Percentiles rank a stretch among this genome's conserved stretches.
Conservation (phyloP, 345 rosid species). For the Gossypium ekmanianum region DNA sequence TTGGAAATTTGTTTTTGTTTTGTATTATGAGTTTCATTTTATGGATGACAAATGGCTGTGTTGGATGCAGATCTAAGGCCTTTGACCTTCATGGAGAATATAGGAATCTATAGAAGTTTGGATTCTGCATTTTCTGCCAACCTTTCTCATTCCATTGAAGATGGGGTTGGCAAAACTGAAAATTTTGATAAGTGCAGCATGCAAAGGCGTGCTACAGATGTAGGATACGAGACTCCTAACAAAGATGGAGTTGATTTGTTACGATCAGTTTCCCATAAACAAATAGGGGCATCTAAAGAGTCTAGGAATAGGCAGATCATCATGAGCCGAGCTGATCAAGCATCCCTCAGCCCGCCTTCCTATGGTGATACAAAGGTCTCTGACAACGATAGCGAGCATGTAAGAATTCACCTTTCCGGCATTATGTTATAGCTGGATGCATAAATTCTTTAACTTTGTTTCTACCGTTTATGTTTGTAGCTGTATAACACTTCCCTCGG, state of each 20-base stretch:
- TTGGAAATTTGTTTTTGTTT: not conserved
- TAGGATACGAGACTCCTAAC: not conserved
- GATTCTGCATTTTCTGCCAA: constrained; percentile 45
- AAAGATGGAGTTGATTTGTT: constrained; percentile 22
- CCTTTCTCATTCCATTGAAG: constrained; percentile 24
- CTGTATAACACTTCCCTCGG: not conserved
- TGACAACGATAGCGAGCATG: constrained; percentile 44
- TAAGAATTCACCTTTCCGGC: constrained; percentile 18
- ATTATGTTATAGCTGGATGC: not conserved
- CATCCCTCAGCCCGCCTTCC: constrained; percentile 50
- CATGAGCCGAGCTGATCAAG: constrained; percentile 29
- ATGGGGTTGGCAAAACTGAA: constrained; percentile 22
- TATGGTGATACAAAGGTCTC: constrained; percentile 40
- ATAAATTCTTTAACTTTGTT: not conserved
- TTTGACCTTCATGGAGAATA: constrained; percentile 48
- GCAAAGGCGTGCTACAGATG: constrained; percentile 16
- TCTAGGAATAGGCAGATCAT: constrained; percentile 18
- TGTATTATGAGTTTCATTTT: not conserved
- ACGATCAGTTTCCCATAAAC: constrained; percentile 19
- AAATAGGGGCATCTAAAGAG: constrained; percentile 16
- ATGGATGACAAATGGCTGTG: not conserved
- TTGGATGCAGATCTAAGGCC: constrained; percentile 48
- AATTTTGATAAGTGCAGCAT: constrained; percentile 13
- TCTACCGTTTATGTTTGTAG: not conserved
- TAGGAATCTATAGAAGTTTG: constrained; percentile 62